These are phyloP conservation scores for Chrysoporthe austroafricana DNA, from an alignment of 2,329 filamentous ascomycete species.

Conservation along the genomic window DNA sequence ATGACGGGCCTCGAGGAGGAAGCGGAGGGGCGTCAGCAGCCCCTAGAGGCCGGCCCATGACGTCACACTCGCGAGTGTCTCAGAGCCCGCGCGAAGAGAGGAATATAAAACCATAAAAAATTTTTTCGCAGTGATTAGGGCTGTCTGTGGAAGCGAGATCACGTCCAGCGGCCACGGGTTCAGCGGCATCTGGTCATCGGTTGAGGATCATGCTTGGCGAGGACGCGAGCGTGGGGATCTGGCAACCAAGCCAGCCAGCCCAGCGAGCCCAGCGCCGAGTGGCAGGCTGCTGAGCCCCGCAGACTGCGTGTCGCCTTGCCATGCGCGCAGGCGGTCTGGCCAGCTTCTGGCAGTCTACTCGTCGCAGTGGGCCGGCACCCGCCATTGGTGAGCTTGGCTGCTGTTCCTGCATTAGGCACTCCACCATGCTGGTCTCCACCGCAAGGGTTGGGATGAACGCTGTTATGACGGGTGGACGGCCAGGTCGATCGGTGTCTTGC, in stretches of 20 bases:
- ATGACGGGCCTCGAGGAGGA: conserved; percentile 9
- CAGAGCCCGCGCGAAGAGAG: background rate
- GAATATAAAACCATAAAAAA: background rate
- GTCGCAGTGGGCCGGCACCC: background rate
- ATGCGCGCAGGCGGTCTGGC: background rate
- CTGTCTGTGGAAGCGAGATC: background rate
- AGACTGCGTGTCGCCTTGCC: conserved; percentile 7
- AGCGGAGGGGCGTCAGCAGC: conserved; percentile 8
- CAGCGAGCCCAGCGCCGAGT: no score
- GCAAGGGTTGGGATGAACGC: background rate
- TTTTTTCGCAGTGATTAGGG: background rate
- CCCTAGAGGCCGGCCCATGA: conserved; percentile 22
- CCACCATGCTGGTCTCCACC: background rate
- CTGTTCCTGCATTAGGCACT: conserved; percentile 16
- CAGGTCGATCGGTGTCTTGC: conserved; percentile 4
- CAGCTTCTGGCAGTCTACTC: background rate
- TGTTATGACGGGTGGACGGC: background rate
- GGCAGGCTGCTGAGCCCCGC: conserved; percentile 11
- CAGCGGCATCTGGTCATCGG: background rate
- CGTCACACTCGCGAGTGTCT: conserved; percentile 16
- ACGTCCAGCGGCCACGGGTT: background rate
- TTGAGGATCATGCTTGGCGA: background rate
- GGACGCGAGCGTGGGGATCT: no score
- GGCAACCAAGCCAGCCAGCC: no score
- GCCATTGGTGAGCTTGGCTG: conserved; percentile 2